Base-by-base conservation (phyloP, 208 protist genomes). In the Giardia duodenalis region DNA sequence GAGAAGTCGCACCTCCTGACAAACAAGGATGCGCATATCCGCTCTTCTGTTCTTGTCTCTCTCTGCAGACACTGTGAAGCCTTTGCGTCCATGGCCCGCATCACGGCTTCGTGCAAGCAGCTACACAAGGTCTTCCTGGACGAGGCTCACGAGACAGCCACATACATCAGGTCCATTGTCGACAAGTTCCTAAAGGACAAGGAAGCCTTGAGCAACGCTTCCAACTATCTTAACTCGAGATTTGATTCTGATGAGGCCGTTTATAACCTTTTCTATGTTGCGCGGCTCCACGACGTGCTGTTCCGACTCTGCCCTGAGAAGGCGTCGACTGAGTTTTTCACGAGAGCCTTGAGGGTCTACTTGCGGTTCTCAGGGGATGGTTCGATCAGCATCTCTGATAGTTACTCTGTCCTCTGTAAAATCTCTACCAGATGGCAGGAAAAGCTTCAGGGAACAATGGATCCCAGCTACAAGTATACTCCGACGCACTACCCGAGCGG, bases 151-250 rank as follows among this genome's bases (percentile, higher is more conserved):
- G 57, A 39, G 57, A 30, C 30, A 39, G 57, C 30, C 19, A 30
- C 10, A 76, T 10, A 76, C 19, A 10, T 76, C 19, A 76, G 10
- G 57, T 39, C 10, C 19, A 76, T 39, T 76, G 30, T 39, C 19
- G 57, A 39, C 57, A 76, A 76, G 57, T 39, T 76, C 57, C 57
- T 76, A 76, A 76, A 76, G 57, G 57, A 76, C 30, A 76, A 76
- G 30, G 57, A 76, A 30, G 30, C 30, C 57, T 39, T 10, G 10
- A 30, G 19, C 30, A 30, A 30, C 30, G 30, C 30, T 30, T 30
- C 19, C 30, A 30, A 76, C 19, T 39, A 30, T 30, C 10, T 76
- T 76, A 30, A 10, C 30, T 30, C 10, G 57, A 10, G 30, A 10
- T 76, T 76, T 76, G 10, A 10, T 30, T 10, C 57, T 10, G 10